Evolutionary conservation across 2,329 filamentous ascomycete species (phyloP), one percentile per base, ranked within the genome.

Genomic region (Colletotrichum sp.): DNA sequence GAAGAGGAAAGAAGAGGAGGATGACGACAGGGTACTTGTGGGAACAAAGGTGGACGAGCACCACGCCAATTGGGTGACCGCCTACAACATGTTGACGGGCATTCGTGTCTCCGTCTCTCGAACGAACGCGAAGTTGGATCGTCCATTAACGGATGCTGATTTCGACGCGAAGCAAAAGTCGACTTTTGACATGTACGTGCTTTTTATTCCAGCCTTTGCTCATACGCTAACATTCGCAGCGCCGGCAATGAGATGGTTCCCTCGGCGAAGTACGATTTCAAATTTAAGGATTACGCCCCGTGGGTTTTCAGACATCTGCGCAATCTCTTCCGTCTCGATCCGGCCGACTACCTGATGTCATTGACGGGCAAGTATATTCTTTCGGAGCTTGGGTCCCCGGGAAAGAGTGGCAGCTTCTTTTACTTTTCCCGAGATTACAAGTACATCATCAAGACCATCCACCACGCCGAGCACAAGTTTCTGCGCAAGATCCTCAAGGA

Each of bases 391-490:
- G 97, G 97, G 44, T 99, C 97, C 6, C 97, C 97, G 2, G 97
- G 97, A 76, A 99, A 99, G 89, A 98, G 96, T 84, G 97, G 97
- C 79, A 99, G 96, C 85, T 99, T 99, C 88, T 99, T 99, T 88
- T 99, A 99, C 89, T 99, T 99, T 87, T 99, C 97, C 64, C 92
- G 97, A 81, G 97, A 99, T 86, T 99, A 99, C 90, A 99, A 98
- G 87, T 99, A 99, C 87, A 99, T 99, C 86, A 99, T 99, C 91
- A 99, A 99, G 87, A 99, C 97, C 26, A 99, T 99, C 80, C 97
- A 99, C 84, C 97, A 99, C 81, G 92, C 93, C 80, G 97, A 99
- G 85, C 95, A 96, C 88, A 96, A 96, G 82, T 96, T 96, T 78
- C 89, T 98, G 65, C 90, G 95, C 68, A 96, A 94, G 85, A 95